Evolutionary conservation across 192 early-diverging fungal species (phyloP).

Genomic region (Coemansia brasiliensis): DNA sequence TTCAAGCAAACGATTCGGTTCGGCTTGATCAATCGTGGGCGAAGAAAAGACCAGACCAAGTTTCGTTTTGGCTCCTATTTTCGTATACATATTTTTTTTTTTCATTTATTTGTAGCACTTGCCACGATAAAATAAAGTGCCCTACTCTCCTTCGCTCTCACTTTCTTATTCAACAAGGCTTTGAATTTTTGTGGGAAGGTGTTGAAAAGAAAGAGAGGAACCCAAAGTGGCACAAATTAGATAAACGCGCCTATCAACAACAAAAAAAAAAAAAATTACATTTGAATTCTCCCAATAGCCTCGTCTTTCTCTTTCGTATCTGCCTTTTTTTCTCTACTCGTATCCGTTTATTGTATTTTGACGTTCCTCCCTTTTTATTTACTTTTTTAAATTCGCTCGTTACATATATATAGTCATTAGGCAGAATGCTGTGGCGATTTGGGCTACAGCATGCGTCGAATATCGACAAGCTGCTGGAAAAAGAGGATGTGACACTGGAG

Average conservation of each 20-base stretch:
- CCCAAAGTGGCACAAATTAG: too few relatives aligned
- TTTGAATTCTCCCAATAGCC: neutral
- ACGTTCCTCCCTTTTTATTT: neutral
- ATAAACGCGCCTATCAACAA: too few relatives aligned
- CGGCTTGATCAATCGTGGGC: neutral
- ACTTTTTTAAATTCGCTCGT: neutral
- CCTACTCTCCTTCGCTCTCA: too few relatives aligned
- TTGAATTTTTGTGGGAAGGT: too few relatives aligned
- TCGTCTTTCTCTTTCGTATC: too few relatives aligned
- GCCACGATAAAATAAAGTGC: too few relatives aligned
- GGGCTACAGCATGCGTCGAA: slow-evolving; percentile 89
- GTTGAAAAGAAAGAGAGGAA: too few relatives aligned
- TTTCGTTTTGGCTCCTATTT: neutral
- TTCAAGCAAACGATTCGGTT: neutral
- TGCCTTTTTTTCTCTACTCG: neutral
- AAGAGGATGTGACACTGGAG: slow-evolving; percentile 84
- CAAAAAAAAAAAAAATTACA: neutral
- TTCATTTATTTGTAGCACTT: neutral
- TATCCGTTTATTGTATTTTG: slow-evolving; percentile 3
- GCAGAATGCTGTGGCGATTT: slow-evolving; percentile 87
- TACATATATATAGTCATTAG: slow-evolving; percentile 2
- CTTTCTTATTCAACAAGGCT: too few relatives aligned
- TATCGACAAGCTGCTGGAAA: slow-evolving; percentile 90
- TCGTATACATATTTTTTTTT: neutral
- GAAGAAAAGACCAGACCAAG: neutral